Base-by-base conservation (phyloP, 305 asterid genomes). In the Vinca major region DNA sequence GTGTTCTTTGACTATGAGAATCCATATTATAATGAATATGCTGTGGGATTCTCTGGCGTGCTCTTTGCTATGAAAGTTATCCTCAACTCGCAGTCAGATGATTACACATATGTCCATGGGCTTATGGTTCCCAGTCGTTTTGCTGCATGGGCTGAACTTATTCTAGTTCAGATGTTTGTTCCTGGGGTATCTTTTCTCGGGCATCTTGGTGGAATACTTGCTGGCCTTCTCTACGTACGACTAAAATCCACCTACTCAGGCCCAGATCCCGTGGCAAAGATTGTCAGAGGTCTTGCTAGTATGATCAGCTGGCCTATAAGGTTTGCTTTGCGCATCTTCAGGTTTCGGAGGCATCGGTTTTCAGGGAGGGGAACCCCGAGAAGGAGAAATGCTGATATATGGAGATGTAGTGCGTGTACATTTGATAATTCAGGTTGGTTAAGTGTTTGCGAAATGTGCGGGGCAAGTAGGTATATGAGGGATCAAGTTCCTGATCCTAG, bases 111-210 rank as follows among this genome's bases (percentile, higher is more conserved):
- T 45, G 91, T 92, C 69, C 83, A 92, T 4, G 98, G 98, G 39
- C 40, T 92, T n/a, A 40, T 80, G 85, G 84, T 92, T 61, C 98
- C 95, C 39, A 76, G 96, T 43, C 91, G 95, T n/a, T 89, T 81
- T 39, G 97, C 96, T 69, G 98, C 95, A 3, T 92, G 97, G 98
- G 97, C 96, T n/a, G 98, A 92, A 73, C 91, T 92, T 21, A 39
- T 90, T 73, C 83, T 92, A 53, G 72, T 88, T 71, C 96, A 92
- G 79, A 86, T 88, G 97, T 79, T 92, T 45, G 93, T 86, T 4
- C 98, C 98, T 3, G 91, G 91, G 7, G 97, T 82, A 63, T 92
- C 98, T 4, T 92, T 92, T 76, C 87, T 92, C 10, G 98, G 96
- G 14, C 96, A 92, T 74, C 91, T 88, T 20, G 96, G 95, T 11